Evolutionary conservation across 148 eudicot genomes (phyloP).

Genomic region (Rhododendron mucronatum): DNA sequence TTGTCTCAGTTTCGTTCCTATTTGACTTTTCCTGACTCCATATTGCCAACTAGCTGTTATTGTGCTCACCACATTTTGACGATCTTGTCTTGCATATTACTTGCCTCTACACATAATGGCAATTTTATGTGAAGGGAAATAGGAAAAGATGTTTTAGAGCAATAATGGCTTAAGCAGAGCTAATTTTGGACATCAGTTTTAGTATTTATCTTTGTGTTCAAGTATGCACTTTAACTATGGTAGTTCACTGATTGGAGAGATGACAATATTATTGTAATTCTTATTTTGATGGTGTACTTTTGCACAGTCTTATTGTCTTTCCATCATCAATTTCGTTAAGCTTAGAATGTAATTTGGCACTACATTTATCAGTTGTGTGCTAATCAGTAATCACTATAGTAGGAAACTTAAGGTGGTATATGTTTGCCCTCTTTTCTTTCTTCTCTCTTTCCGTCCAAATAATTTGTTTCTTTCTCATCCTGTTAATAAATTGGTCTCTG

Average conservation of each 20-base stretch:
- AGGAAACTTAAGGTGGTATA: not conserved
- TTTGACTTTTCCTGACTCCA: not conserved
- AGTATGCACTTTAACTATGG: not conserved
- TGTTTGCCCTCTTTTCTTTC: not conserved
- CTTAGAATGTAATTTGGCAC: not conserved
- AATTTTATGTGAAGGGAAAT: not conserved
- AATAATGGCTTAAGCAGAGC: not conserved
- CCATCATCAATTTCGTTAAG: not conserved
- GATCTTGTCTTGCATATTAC: not conserved
- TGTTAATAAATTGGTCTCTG: slow-evolving; percentile 4
- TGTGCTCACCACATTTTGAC: not conserved
- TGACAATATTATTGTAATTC: not conserved
- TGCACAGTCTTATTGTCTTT: not conserved
- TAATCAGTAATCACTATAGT: not conserved
- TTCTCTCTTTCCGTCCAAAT: not conserved
- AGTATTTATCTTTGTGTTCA: not conserved
- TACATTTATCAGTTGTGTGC: not conserved
- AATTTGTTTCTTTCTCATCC: not conserved
- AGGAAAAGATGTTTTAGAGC: not conserved
- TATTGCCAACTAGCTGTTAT: not conserved
- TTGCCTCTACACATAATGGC: not conserved
- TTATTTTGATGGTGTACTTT: not conserved
- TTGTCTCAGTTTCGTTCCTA: not conserved
- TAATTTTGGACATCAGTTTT: not conserved
- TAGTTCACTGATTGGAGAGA: not conserved